Evolutionary conservation across 148 eudicot species (phyloP), one percentile per base, ranked within the genome.

Genomic region (Talinum fruticosum): DNA sequence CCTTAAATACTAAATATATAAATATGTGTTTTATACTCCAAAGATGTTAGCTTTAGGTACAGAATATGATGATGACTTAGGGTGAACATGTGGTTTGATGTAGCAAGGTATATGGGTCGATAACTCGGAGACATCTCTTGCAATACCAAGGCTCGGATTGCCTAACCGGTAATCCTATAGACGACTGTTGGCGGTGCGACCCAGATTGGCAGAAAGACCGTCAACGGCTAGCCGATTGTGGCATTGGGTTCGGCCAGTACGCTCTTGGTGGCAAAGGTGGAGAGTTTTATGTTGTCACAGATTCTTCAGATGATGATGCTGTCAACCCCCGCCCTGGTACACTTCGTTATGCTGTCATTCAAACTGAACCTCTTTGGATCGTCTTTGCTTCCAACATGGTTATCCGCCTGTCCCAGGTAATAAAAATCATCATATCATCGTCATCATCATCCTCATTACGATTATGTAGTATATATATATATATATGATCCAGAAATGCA

Each of bases 111-210:
- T 90, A 93, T 70, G 88, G 44, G 6, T 93, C 99, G 0, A 32
- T 93, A 14, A 80, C 87, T 2, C 87, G 99, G 85, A 85, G 99
- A 72, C 84, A 82, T 38, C 73, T 90, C 77, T 76, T 71, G n/a
- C 86, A 73, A 33, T 86, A 88, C 24, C 78, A 81, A 16, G 65
- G 85, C 26, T 72, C 89, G 21, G 74, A 79, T 0, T 93, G 98
- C 72, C 35, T 68, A 6, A 91, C 93, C 1, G 98, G 98, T 21
- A 94, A 94, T 79, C 98, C 98, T 0, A 87, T 92, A 24, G 98
- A 94, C 64, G 98, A 94, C 37, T 94, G 98, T 71, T 94, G 98
- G 98, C 85, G 98, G 19, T 94, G 98, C 32, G 97, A 94, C 83
- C 88, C 94, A 0, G 85, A 87, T 49, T 91, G 98, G 97, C 82